Base-by-base conservation (phyloP, 148 eudicot species). In the Dianthus caryophyllus region DNA sequence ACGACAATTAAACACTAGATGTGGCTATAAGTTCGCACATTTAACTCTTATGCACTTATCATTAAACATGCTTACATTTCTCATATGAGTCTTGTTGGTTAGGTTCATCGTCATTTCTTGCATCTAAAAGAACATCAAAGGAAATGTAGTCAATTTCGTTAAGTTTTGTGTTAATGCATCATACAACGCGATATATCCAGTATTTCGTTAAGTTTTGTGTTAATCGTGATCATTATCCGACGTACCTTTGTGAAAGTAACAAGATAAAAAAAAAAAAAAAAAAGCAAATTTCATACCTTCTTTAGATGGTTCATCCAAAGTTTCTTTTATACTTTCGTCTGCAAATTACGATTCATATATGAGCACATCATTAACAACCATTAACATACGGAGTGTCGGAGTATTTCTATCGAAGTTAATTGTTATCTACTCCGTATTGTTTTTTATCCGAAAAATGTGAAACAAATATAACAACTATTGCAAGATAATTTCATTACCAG, bases 401-500 rank as follows among this genome's bases (percentile, higher is more conserved):
- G n/a, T n/a, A n/a, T n/a, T n/a, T n/a, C n/a, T n/a, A n/a, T n/a
- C n/a, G n/a, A n/a, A n/a, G n/a, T n/a, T n/a, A n/a, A n/a, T n/a
- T n/a, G n/a, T n/a, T n/a, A n/a, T n/a, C n/a, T n/a, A n/a, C n/a
- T n/a, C n/a, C n/a, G n/a, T n/a, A n/a, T n/a, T n/a, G n/a, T n/a
- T n/a, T n/a, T n/a, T n/a, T n/a, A n/a, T n/a, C 41, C 10, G 27
- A 27, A 6, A 20, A 24, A 7, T 44, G 18, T 10, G n/a, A 24
- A 14, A 2, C 36, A 61, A 24, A 44, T 69, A 8, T 22, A 30
- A 30, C 20, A 64, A 69, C 57, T 30, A 33, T 41, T 16, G 7
- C 8, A 14, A 22, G 52, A 58, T 36, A 47, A 21, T 9, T 13
- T 24, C 18, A 20, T 77, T 82, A 88, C 95, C 90, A 27, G 76